Evolutionary conservation across 495 filamentous ascomycete genomes (phyloP).

Genomic region (Penicillium lagena): DNA sequence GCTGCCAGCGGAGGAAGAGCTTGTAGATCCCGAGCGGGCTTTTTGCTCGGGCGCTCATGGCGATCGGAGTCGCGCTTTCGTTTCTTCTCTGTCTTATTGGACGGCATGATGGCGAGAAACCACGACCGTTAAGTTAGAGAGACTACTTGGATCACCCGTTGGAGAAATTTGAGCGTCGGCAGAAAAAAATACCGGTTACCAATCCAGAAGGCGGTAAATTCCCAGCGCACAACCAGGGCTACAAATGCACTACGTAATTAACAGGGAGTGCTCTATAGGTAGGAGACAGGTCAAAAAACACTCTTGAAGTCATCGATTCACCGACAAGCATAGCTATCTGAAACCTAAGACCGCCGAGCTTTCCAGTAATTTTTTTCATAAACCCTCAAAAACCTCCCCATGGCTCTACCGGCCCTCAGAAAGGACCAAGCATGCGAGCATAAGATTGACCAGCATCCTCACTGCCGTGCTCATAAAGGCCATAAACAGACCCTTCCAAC

Average conservation of each 20-base stretch:
- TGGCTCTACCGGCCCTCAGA: conserved; percentile 16
- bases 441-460: conserved; percentile 38
- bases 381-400: conserved; percentile 40
- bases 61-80: conserved; percentile 59
- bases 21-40: conserved; percentile 47
- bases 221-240: no score
- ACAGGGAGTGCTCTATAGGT: neutral
- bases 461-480: conserved; percentile 16
- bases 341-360: conserved; percentile 22
- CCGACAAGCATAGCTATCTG: conserved; percentile 21
- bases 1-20: conserved; percentile 42
- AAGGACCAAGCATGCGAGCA: conserved; percentile 14
- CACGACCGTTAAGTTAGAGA: neutral
- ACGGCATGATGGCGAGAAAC: conserved; percentile 37
- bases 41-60: conserved; percentile 54
- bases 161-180: conserved; percentile 1
- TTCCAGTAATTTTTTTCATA: conserved; percentile 28
- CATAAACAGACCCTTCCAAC: conserved; percentile 24
- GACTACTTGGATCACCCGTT: no score
- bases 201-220: conserved; percentile 16
- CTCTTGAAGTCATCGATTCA: conserved; percentile 22
- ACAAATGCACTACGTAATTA: conserved; percentile 19
- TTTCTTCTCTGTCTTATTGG: conserved; percentile 58
- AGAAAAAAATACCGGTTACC: conserved; percentile 20
- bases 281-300: neutral